Base-by-base conservation (phyloP, 164 flowering plant genomes). In the Pachysandra terminalis region DNA sequence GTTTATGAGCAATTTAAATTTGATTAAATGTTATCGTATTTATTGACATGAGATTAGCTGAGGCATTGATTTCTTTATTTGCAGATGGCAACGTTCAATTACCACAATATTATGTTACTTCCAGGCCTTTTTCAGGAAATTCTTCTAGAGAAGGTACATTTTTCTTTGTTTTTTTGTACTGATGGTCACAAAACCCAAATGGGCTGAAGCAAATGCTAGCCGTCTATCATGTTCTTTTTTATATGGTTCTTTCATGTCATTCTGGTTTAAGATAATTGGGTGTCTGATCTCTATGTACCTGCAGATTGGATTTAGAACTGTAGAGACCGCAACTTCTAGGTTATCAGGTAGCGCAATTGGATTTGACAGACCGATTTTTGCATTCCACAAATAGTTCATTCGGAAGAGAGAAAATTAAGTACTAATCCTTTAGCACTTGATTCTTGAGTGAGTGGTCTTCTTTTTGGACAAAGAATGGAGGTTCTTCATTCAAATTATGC, bases 131-230 rank as follows among this genome's bases (percentile, higher is more conserved):
- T 93, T 73, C 92, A 83, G 71, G 98, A 89, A 5, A 71, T 93
- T 64, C 96, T 93, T 74, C 75, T 89, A 19, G 96, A 93, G 74
- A 90, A 93, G 96, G 98, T 93, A 78, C 10, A n/a, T n/a, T n/a
- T n/a, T n/a, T n/a, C n/a, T 19, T 27, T 35, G n/a, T 35, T 49
- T 8, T 56, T 37, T 23, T 70, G 54, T 25, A 28, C 37, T 58
- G 8, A 14, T 58, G 37, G 8, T 58, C 19, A 6, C 21, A 16
- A 22, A 26, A 61, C 16, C 14, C 12, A 21, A 21, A 61, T n/a
- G 8, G 9, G 14, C 14, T 37, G 19, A n/a, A 37, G 17, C 22
- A 21, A 21, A 37, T 24, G 24, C 21, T 21, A 28, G 9, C 32
- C 5, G 32, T 17, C 48, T 27, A 32, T 32, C 5, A 7, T 3